Evolutionary conservation across 139 green algal species (phyloP).

Genomic region (Chlamydomonas incerta): DNA sequence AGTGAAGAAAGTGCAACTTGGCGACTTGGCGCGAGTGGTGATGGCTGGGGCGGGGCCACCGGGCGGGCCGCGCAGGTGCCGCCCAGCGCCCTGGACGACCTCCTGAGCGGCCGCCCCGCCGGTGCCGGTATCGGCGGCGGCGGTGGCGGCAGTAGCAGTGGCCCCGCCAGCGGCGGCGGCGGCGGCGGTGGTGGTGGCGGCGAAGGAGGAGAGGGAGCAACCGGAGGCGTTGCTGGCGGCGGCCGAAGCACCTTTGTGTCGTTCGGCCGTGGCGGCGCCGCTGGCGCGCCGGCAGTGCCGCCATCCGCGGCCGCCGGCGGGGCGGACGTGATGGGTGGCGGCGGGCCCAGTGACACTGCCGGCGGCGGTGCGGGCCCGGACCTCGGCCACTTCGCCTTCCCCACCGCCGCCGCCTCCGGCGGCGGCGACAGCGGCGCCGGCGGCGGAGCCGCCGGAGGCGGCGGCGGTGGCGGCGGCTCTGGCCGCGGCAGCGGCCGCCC

Average conservation of each 20-base stretch:
- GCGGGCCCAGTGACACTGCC: too few species aligned
- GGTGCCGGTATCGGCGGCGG: too few species aligned
- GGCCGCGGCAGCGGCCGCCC: neutral
- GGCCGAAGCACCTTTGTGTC: neutral
- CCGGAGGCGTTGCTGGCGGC: neutral
- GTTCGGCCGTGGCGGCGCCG: neutral
- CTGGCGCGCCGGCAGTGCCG: neutral
- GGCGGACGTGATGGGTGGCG: too few species aligned
- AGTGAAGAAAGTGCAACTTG: too few species aligned
- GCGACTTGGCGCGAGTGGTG: too few species aligned
- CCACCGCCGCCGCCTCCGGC: neutral
- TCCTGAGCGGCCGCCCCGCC: neutral
- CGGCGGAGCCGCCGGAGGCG: too few species aligned
- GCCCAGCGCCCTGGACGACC: neutral
- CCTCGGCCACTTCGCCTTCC: constrained; percentile 14
- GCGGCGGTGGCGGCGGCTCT: neutral
- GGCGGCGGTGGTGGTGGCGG: neutral
- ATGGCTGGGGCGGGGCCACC: too few species aligned
- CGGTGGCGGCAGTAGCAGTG: neutral
- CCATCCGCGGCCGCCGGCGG: neutral
- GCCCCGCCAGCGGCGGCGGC: neutral
- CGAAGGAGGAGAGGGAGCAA: neutral
- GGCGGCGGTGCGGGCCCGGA: neutral
- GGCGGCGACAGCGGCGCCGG: neutral
- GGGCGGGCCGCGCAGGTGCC: too few species aligned